Evolutionary conservation across 306 rosid genomes (phyloP).

Genomic region (Dicorynia guianensis): DNA sequence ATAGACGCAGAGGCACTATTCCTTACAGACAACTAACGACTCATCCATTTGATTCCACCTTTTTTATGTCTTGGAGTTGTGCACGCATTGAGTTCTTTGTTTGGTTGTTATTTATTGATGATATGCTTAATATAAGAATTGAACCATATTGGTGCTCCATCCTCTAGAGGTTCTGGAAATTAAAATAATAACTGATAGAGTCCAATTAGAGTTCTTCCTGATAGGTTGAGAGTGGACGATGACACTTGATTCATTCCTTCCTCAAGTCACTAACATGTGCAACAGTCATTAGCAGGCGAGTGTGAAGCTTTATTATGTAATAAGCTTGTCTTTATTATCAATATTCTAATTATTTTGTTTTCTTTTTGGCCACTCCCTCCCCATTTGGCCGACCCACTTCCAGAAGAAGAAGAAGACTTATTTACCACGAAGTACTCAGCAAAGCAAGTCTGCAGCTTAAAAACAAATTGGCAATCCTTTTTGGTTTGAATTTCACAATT

Average conservation of each 20-base stretch:
- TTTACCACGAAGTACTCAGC: conserved; percentile 28
- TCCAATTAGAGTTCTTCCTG: conserved; percentile 37
- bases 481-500: too few relatives aligned
- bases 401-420: conserved; percentile 28
- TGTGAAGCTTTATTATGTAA: conserved; percentile 32
- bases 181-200: conserved; percentile 2
- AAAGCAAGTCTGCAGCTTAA: conserved; percentile 15
- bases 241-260: conserved; percentile 20
- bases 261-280: too few relatives aligned
- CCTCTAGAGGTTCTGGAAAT: conserved; percentile 25
- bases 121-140: conserved; percentile 26
- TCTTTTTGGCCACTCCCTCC: conserved; percentile 25
- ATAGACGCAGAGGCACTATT: conserved; percentile 11
- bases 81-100: conserved; percentile 18
- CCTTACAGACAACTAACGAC: not conserved
- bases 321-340: conserved; percentile 37
- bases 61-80: conserved; percentile 19
- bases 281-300: conserved; percentile 9
- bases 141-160: not conserved
- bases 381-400: conserved; percentile 44
- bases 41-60: conserved; percentile 19
- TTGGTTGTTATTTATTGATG: conserved; percentile 7
- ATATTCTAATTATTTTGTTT: conserved; percentile 13
- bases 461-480: conserved; percentile 44
- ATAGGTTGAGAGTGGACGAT: conserved; percentile 30